Evolutionary conservation across 2,329 filamentous ascomycete genomes (phyloP), one percentile per base, ranked within the genome.

Genomic region (Cytospora mali): DNA sequence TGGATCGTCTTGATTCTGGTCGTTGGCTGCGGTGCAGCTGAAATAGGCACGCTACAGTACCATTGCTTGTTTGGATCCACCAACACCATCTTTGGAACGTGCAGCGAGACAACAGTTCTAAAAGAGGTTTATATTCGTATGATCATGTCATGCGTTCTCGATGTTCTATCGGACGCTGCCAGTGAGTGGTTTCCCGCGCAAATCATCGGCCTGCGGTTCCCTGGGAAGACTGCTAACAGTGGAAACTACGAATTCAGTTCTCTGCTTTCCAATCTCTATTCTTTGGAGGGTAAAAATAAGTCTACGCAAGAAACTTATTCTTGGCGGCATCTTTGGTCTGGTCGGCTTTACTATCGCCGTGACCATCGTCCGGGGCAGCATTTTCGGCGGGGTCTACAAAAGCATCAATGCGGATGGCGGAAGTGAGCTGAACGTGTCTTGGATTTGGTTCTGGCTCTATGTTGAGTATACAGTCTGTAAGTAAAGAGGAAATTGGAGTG

Each of bases 391-490:
- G 1, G 50, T 59, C 13, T 68, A 68, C 56, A 48, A 65, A 49
- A 29, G 28, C 16, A 29, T 48, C n/a, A 29, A 53, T 7, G 58
- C 25, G 1, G n/a, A 31, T 51, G 27, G 28, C 3, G 16, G 6
- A 1, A 39, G 42, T 5, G n/a, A 33, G 6, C 2, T 53, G n/a
- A 58, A 57, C 11, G 23, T 48, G 18, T 49, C 64, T 10, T 69
- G 64, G 62, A 50, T 62, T 9, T 58, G 49, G 57, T 69, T 69
- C 42, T 69, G 68, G 68, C 66, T 66, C 55, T 58, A 55, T 14
- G 42, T 63, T 28, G 67, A 69, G 39, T 66, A 62, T 39, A 60
- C 60, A 23, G 62, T 63, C 10, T 52, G 60, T 62, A 61, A 55
- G 58, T 58, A n/a, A n/a, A n/a, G n/a, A n/a, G n/a, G n/a, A n/a